Conservation (phyloP, 129 eudicot genomes). For the Pittosporum tobira region DNA sequence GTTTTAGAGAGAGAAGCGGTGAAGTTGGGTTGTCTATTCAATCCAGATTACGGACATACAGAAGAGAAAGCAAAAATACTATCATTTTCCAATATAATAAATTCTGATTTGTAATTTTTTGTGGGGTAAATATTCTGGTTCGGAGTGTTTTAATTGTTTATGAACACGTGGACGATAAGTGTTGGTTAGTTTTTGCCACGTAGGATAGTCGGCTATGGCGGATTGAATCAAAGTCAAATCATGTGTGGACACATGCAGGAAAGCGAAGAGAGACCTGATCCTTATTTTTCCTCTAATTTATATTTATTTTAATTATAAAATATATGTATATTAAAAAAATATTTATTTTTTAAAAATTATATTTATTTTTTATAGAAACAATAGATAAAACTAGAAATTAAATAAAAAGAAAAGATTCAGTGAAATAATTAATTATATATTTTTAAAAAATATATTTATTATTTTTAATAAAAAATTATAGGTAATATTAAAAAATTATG, state of each 20-base stretch:
- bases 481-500: no score
- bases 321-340: no score
- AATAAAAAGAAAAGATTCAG: no score
- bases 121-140: not conserved
- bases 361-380: not conserved
- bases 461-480: no score
- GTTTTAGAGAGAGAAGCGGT: conserved; percentile 15
- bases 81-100: no score
- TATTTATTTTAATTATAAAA: no score
- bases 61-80: not conserved
- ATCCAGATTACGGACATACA: not conserved
- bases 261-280: not conserved
- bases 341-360: no score
- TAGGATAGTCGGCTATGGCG: conserved; percentile 32
- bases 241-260: not conserved
- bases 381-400: no score
- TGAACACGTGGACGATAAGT: conserved; percentile 20
- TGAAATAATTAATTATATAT: no score
- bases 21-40: not conserved
- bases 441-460: no score
- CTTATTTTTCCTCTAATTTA: not conserved
- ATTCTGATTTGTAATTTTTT: not conserved
- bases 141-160: not conserved
- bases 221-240: conserved; percentile 22
- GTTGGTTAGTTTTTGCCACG: conserved; percentile 9